phyloP scores from a whole-genome alignment of 2,329 filamentous ascomycete species.

The Aspergillus amoenus region DNA sequence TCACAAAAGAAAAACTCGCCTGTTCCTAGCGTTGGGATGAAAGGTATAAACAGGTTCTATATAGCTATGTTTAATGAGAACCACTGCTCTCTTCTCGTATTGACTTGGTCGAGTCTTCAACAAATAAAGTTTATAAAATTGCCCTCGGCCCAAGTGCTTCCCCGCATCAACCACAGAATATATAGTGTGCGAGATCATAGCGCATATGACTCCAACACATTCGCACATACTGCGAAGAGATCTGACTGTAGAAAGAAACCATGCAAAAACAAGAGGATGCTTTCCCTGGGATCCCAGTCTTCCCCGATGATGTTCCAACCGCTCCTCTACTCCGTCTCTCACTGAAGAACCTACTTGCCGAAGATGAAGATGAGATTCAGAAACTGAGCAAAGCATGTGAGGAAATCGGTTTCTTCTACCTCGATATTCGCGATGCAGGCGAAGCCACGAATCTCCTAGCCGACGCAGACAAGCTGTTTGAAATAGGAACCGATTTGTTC shows the following conservation, averaged over 20 bases:
- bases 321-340: constrained; percentile 47
- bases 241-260: too few species aligned
- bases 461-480: constrained; percentile 49
- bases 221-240: neutral
- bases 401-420: constrained; percentile 58
- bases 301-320: constrained; percentile 43
- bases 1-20: too few species aligned
- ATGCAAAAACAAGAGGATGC: constrained; percentile 6
- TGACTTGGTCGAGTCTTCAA: too few species aligned
- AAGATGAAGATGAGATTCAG: constrained; percentile 34
- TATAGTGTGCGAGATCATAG: neutral
- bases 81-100: too few species aligned
- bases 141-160: constrained; percentile 19
- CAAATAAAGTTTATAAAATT: neutral
- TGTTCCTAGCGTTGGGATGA: too few species aligned
- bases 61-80: too few species aligned
- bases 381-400: constrained; percentile 42
- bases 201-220: neutral
- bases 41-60: too few species aligned
- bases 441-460: constrained; percentile 42
- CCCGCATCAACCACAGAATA: constrained; percentile 20
- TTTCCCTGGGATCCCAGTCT: constrained; percentile 37
- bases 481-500: constrained; percentile 48
- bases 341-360: constrained; percentile 36
- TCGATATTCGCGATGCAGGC: constrained; percentile 45